These are phyloP conservation scores for Linanthus parryae DNA, from an alignment of 148 eudicot genomes.

Conservation along the genomic window DNA sequence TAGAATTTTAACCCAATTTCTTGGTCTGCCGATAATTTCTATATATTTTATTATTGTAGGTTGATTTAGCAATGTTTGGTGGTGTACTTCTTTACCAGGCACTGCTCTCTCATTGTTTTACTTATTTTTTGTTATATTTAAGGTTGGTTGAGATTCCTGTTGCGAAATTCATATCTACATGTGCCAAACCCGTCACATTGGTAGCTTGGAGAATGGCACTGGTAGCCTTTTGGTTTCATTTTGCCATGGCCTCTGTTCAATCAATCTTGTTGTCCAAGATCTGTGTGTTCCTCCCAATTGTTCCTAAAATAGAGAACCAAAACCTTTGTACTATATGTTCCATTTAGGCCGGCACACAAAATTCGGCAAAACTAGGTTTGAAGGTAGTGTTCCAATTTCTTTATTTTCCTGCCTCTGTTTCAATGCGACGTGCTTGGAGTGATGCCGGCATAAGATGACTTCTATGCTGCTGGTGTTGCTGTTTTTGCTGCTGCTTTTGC, in stretches of 20 bases:
- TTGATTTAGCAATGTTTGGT: constrained; percentile 87
- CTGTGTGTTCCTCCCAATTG: too few relatives aligned
- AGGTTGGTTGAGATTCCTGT: not conserved
- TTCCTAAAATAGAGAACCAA: too few relatives aligned
- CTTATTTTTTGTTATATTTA: constrained; percentile 1
- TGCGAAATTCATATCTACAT: too few relatives aligned
- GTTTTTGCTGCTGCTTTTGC: constrained; percentile 81
- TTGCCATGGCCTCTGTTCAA: too few relatives aligned
- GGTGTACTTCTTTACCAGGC: constrained; percentile 97
- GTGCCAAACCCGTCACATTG: too few relatives aligned
- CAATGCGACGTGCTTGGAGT: constrained; percentile 24
- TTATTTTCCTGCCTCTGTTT: constrained; percentile 47
- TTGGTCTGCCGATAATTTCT: constrained; percentile 2
- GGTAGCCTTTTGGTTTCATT: too few relatives aligned
- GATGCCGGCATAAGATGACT: constrained; percentile 25
- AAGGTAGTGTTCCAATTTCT: too few relatives aligned
- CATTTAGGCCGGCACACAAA: too few relatives aligned
- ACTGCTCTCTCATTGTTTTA: constrained; percentile 13
- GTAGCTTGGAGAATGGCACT: too few relatives aligned
- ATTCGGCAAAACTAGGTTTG: too few relatives aligned
- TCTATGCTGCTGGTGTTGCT: constrained; percentile 48
- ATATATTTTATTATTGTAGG: constrained; percentile 29
- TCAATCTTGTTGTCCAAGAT: too few relatives aligned
- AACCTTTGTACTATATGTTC: too few relatives aligned
- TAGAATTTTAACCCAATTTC: not conserved